Evolutionary conservation across 306 rosid genomes (phyloP), one percentile per base, ranked within the genome.

Genomic region (Trichosanthes truncata): DNA sequence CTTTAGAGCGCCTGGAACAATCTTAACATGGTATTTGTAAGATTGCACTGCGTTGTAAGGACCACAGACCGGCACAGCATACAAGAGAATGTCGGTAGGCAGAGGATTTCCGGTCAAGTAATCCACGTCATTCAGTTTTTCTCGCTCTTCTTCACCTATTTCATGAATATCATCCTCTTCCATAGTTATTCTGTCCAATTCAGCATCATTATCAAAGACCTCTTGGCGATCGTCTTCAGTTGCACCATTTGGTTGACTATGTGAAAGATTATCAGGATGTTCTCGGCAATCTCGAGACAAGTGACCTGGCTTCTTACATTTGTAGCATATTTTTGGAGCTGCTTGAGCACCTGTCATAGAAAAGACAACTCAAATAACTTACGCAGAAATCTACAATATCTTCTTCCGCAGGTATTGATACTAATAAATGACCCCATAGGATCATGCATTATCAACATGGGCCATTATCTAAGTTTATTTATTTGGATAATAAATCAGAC

Each of bases 131-230:
- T 86, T 91, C 60, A 95, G 82, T 83, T 91, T 95, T 81, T 80
- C 99, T 81, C 84, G 93, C 88, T 95, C 97, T 59, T 91, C 99
- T 91, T 95, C 99, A 20, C 91, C 99, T 77, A 95, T 93, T 89
- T 95, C 99, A 73, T 95, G 82, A 86, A 93, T 89, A 82, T 95
- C 99, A 53, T 91, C 99, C 86, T 95, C 99, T 81, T 95, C 99
- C 87, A 95, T 87, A 49, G 90, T 77, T 80, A 91, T 91, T 85
- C 84, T 91, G 87, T 95, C 99, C 21, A 81, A 71, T 69, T 84
- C 85, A 56, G 84, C 75, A 83, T 74, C 67, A 80, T 86, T 81
- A 33, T 78, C 82, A 78, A 81, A 83, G 75, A 35, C 82, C 79
- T 26, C 77, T 23, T 63, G 81, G 49, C 79, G 53, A 56, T 84